Evolutionary conservation across 495 filamentous ascomycete genomes (phyloP).

Genomic region (Bacidia gigantensis): DNA sequence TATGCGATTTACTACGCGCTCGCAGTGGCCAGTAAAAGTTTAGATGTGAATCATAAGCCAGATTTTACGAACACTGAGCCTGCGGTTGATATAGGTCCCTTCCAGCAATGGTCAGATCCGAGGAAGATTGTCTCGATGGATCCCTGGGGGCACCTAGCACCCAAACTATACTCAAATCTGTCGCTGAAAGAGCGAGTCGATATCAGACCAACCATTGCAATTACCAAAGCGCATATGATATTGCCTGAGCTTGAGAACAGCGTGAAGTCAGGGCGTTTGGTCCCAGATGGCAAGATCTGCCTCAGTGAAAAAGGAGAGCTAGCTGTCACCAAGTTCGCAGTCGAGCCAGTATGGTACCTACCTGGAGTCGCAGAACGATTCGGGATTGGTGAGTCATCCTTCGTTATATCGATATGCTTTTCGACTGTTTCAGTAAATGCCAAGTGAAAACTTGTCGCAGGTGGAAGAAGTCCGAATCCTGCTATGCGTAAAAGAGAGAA

Average conservation of each 20-base stretch:
- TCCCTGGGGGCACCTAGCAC: slow-evolving; percentile 77
- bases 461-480: no score
- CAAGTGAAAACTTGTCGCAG: no score
- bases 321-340: slow-evolving; percentile 86
- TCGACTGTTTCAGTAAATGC: no score
- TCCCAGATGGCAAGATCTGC: slow-evolving; percentile 84
- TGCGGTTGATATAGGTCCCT: slow-evolving; percentile 73
- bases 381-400: slow-evolving; percentile 50
- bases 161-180: slow-evolving; percentile 59
- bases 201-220: slow-evolving; percentile 85
- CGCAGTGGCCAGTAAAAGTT: slow-evolving; percentile 79
- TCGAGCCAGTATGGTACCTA: slow-evolving; percentile 62
- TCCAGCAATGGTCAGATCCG: slow-evolving; percentile 76
- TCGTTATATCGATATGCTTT: background rate
- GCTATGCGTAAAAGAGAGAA: no score
- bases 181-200: slow-evolving; percentile 64
- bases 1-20: slow-evolving; percentile 95
- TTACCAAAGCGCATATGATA: slow-evolving; percentile 95
- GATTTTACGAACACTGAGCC: slow-evolving; percentile 94
- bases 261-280: slow-evolving; percentile 60
- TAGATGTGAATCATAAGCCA: slow-evolving; percentile 71
- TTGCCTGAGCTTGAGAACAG: slow-evolving; percentile 84
- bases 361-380: slow-evolving; percentile 92
- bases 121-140: slow-evolving; percentile 98
- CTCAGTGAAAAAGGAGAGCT: slow-evolving; percentile 72